These are phyloP conservation scores for Tagetes erecta DNA, from an alignment of 129 eudicot genomes.

Conservation along the genomic window DNA sequence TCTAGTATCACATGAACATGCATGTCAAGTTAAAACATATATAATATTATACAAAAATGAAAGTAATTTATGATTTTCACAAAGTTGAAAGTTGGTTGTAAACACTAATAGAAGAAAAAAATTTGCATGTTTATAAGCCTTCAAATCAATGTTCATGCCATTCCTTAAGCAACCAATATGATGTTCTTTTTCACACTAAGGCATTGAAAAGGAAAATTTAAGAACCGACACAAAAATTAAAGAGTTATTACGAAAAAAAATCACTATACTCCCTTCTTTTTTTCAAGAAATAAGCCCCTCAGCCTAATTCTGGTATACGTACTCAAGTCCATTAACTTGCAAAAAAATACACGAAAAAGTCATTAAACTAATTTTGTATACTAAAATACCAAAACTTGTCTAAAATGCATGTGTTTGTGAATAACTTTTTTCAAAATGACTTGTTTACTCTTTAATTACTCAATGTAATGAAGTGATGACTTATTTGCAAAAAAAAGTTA, in stretches of 20 bases:
- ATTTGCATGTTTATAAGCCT: constrained; percentile 39
- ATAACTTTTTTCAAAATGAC: no score
- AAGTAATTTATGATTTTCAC: constrained; percentile 6
- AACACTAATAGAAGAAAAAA: constrained; percentile 1
- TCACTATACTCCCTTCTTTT: no score
- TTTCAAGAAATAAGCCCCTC: no score
- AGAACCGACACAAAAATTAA: background rate
- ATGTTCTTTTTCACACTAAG: constrained; percentile 76
- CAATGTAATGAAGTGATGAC: no score
- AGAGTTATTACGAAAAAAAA: background rate
- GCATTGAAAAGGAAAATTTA: constrained; percentile 5
- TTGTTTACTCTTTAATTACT: no score
- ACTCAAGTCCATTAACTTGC: no score
- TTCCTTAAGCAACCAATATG: constrained; percentile 80
- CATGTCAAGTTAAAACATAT: background rate
- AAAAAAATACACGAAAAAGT: no score
- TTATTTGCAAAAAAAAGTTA: no score
- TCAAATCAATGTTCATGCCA: constrained; percentile 59
- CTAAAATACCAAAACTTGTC: no score
- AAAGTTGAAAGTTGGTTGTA: background rate
- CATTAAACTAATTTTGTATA: no score
- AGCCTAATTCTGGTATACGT: no score
- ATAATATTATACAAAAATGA: background rate
- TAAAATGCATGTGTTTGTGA: no score
- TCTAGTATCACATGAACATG: constrained; percentile 41